A percentile compares a stretch with the other conserved stretches of the same genome.
These are phyloP conservation scores for Kurtzmaniella quercitrusa DNA, from an alignment of 1,139 yeast genomes.

Conservation along the genomic window DNA sequence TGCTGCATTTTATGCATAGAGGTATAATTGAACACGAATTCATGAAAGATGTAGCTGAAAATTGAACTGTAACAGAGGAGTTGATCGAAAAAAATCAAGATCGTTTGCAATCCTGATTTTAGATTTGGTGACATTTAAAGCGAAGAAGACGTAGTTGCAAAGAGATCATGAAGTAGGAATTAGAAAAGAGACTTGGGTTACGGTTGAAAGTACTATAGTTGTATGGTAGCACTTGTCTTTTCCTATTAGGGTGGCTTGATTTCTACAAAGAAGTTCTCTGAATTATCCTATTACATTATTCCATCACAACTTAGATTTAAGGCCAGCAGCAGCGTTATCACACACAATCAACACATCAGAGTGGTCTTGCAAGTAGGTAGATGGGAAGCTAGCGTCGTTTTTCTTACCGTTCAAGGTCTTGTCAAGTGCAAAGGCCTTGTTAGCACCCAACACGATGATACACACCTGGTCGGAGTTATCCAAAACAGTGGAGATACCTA, in stretches of 20 bases:
- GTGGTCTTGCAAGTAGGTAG: constrained; percentile 46
- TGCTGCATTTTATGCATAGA: constrained; percentile 31
- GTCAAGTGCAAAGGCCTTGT: constrained; percentile 40
- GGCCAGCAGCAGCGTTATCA: constrained; percentile 43
- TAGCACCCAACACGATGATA: constrained; percentile 44
- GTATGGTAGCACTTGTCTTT: no score
- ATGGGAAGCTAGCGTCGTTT: constrained; percentile 38
- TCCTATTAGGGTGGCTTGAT: no score
- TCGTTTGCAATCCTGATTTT: no score
- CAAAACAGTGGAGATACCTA: constrained; percentile 59
- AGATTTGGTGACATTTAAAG: no score
- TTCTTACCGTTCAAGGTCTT: constrained; percentile 36
- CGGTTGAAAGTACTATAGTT: no score
- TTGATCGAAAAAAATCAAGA: no score
- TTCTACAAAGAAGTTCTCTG: no score
- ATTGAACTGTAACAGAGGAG: no score
- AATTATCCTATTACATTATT: not conserved
- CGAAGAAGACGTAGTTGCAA: no score
- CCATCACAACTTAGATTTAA: constrained; percentile 25
- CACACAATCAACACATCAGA: constrained; percentile 41
- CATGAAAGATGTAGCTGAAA: not conserved
- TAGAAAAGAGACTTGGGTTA: no score
- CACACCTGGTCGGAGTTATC: constrained; percentile 54
- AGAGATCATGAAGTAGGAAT: no score
- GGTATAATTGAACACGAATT: not conserved